Evolutionary conservation across 345 rosid genomes (phyloP).

Genomic region (Camelina neglecta): DNA sequence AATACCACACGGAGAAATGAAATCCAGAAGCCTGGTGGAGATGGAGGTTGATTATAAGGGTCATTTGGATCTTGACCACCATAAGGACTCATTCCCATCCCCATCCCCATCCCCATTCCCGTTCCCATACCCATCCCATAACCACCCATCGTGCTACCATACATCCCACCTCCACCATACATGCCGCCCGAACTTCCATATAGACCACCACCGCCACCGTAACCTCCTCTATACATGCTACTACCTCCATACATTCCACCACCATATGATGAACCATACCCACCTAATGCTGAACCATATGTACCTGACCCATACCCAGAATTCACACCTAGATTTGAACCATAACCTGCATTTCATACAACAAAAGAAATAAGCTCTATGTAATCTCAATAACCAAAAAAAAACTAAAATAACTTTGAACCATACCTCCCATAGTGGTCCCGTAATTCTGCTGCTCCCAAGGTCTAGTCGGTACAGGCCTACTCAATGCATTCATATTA

Average conservation of each 20-base stretch:
- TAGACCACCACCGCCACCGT: slow-evolving; percentile 59
- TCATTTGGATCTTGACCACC: slow-evolving; percentile 93
- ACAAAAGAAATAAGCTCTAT: slow-evolving; percentile 30
- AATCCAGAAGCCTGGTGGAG: slow-evolving; percentile 99
- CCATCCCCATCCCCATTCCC: slow-evolving; percentile 46
- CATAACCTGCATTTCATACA: slow-evolving; percentile 58
- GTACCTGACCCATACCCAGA: slow-evolving; percentile 57
- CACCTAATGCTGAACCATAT: slow-evolving; percentile 72
- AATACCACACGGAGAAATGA: slow-evolving; percentile 89
- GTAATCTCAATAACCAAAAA: slow-evolving; percentile 1
- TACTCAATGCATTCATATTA: slow-evolving; percentile 56
- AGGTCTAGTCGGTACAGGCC: slow-evolving; percentile 87
- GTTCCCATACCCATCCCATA: slow-evolving; percentile 85
- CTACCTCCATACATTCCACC: slow-evolving; percentile 79
- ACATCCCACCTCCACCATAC: slow-evolving; percentile 69
- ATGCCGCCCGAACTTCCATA: slow-evolving; percentile 70
- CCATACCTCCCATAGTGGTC: slow-evolving; percentile 58
- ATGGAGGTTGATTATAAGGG: slow-evolving; percentile 78
- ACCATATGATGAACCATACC: slow-evolving; percentile 46
- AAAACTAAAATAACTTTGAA: slow-evolving; percentile 13
- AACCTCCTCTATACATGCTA: slow-evolving; percentile 78
- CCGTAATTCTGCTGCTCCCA: slow-evolving; percentile 89
- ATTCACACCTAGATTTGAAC: slow-evolving; percentile 65
- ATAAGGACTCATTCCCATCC: slow-evolving; percentile 82
- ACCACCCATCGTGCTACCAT: slow-evolving; percentile 90